Evolutionary conservation across 2,329 filamentous ascomycete species (phyloP), one percentile per base, ranked within the genome.

Genomic region (Diplodia intermedia): DNA sequence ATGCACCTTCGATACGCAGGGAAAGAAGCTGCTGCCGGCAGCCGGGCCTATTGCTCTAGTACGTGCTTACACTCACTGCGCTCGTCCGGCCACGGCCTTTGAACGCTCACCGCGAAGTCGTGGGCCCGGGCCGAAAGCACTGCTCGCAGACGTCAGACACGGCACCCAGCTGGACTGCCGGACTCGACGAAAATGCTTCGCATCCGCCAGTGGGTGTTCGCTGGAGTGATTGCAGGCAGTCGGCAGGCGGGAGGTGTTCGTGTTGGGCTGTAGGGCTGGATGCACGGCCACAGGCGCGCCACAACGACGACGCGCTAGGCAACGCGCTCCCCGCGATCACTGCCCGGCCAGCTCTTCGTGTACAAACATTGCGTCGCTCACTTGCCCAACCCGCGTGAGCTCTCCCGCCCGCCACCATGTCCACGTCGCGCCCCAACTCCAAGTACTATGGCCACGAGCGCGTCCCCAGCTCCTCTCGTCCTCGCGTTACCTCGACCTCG

Each of bases 361-460:
- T 63, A 52, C 53, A 57, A 67, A 67, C 65, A 67, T 66, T 66
- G 65, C 53, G 40, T 40, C 31, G 23, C 50, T 50, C 62, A 43
- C 57, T 14, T 43, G 15, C 20, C 20, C 47, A 31, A 31, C 31
- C 50, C 57, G 38, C 60, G 78, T 77, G 77, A 74, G 75, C 72
- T 66, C 66, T 68, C 69, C 52, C 55, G 15, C 53, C 62, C 67
- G 66, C 72, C 61, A 69, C 68, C 71, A 79, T 79, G 76, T 72
- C 76, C 15, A 72, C 76, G 26, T 77, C 76, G 69, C 75, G 74
- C 67, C 74, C 72, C 26, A 73, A 72, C 49, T 71, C 73, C 67
- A 79, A 77, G 66, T 71, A 73, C 65, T 71, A 73, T 54, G 69
- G 71, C 43, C 73, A 74, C 73, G 78, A 79, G 62, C 74, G 75